Evolutionary conservation across 1,139 yeast genomes (phyloP).

Genomic region (Candida tropicalis): DNA sequence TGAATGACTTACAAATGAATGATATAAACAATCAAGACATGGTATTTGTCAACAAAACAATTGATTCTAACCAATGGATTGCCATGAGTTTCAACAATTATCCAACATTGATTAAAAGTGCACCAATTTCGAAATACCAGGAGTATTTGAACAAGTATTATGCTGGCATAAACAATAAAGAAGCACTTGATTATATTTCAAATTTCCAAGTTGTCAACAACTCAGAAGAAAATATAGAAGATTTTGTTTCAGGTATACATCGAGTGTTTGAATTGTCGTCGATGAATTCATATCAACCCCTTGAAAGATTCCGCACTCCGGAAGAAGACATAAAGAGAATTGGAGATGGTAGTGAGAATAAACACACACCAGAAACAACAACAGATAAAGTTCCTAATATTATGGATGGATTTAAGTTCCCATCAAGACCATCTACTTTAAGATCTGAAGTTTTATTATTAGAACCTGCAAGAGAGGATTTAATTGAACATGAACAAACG

Average conservation of each 20-base stretch:
- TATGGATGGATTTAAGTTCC: slow-evolving; percentile 43
- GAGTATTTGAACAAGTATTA: slow-evolving; percentile 27
- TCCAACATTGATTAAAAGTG: slow-evolving; percentile 79
- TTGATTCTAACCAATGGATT: slow-evolving; percentile 71
- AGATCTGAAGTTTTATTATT: slow-evolving; percentile 20
- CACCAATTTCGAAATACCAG: slow-evolving; percentile 68
- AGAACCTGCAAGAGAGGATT: slow-evolving; percentile 14
- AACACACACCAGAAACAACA: not conserved
- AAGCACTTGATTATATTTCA: slow-evolving; percentile 15
- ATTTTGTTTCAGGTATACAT: slow-evolving; percentile 57
- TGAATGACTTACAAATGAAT: slow-evolving; percentile 37
- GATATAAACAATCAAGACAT: slow-evolving; percentile 35
- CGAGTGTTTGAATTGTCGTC: slow-evolving; percentile 35
- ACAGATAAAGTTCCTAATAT: slow-evolving; percentile 24
- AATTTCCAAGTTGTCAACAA: slow-evolving; percentile 24
- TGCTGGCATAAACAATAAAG: slow-evolving; percentile 12
- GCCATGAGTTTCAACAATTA: slow-evolving; percentile 79
- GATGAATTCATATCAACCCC: slow-evolving; percentile 41
- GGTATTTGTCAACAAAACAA: slow-evolving; percentile 68
- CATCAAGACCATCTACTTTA: slow-evolving; percentile 19
- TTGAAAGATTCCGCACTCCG: slow-evolving; percentile 28
- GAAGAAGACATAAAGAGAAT: slow-evolving; percentile 24
- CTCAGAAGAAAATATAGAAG: slow-evolving; percentile 25
- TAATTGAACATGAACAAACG: not conserved
- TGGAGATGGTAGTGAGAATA: slow-evolving; percentile 26